phyloP scores from a whole-genome alignment of 192 early-diverging fungal species.

The Coemansia guatemalensis region DNA sequence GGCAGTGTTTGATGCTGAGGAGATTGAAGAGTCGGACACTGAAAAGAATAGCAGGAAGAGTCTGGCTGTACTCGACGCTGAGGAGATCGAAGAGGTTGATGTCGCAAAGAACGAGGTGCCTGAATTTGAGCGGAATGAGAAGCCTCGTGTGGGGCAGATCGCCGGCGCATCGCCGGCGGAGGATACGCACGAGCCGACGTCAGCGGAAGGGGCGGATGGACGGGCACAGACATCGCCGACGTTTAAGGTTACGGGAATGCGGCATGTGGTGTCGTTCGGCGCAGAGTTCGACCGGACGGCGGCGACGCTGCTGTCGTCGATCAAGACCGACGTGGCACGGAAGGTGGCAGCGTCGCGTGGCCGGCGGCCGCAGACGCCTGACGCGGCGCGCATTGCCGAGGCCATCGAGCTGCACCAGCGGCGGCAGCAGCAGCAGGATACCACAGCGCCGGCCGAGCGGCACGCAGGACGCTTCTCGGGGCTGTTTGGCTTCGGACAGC shows the following conservation, averaged over 20 bases:
- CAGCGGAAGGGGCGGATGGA: slow-evolving; percentile 4
- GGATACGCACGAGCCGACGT: neutral
- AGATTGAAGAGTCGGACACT: slow-evolving; percentile 3
- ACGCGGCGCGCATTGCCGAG: slow-evolving; percentile 32
- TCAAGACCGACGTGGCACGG: slow-evolving; percentile 46
- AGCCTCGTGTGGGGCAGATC: neutral
- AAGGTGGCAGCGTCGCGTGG: slow-evolving; percentile 17
- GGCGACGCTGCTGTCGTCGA: slow-evolving; percentile 46
- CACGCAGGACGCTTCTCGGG: slow-evolving; percentile 43
- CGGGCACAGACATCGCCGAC: slow-evolving; percentile 20
- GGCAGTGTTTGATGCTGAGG: slow-evolving; percentile 16
- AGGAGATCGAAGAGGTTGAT: slow-evolving; percentile 34
- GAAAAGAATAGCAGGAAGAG: slow-evolving; percentile 4
- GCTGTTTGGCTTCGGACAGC: slow-evolving; percentile 48
- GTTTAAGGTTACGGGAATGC: slow-evolving; percentile 50
- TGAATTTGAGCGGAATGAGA: neutral
- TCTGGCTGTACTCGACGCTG: slow-evolving; percentile 32
- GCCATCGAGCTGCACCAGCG: slow-evolving; percentile 52
- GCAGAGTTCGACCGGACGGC: slow-evolving; percentile 52
- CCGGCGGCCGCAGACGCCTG: neutral
- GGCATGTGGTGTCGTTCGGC: slow-evolving; percentile 45
- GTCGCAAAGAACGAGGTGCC: neutral
- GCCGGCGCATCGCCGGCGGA: neutral
- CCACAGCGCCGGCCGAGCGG: neutral
- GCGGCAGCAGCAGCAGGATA: slow-evolving; percentile 24